A percentile compares a stretch with the other conserved stretches of the same genome.
Evolutionary conservation across 805 yeast genomes (phyloP).

Genomic region (Priceomyces fermenticarens): DNA sequence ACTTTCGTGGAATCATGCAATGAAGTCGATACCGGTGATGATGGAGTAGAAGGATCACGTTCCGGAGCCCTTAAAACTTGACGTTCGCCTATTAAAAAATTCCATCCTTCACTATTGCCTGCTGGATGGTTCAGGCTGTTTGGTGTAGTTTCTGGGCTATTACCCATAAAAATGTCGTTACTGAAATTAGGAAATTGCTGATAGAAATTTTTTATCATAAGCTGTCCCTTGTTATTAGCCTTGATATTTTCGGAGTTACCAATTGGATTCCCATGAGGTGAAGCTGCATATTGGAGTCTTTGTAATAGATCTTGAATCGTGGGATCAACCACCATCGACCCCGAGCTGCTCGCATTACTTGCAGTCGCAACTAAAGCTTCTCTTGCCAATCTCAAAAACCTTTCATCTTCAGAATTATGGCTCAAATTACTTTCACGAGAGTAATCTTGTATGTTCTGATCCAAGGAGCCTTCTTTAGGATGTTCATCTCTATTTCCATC

Average conservation of each 20-base stretch:
- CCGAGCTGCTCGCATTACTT: constrained; percentile 28
- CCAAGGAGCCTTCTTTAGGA: too few relatives aligned
- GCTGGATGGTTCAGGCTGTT: constrained; percentile 7
- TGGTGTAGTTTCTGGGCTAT: constrained; percentile 1
- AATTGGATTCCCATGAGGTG: constrained; percentile 58
- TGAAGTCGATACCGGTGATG: not conserved
- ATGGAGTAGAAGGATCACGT: not conserved
- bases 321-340: constrained; percentile 49
- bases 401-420: constrained; percentile 43
- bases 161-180: constrained; percentile 33
- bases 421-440: too few relatives aligned
- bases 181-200: constrained; percentile 42
- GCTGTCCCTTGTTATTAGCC: constrained; percentile 38
- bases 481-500: too few relatives aligned
- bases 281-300: constrained; percentile 55
- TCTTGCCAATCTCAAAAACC: constrained; percentile 56
- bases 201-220: constrained; percentile 41
- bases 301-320: constrained; percentile 57
- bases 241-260: constrained; percentile 27
- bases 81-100: constrained; percentile 26
- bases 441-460: too few relatives aligned
- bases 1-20: not conserved
- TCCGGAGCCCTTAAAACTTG: not conserved
- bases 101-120: constrained; percentile 28
- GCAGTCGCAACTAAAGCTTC: constrained; percentile 58